phyloP scores from a whole-genome alignment of 139 green algal species.

The Dunaliella sp. region DNA sequence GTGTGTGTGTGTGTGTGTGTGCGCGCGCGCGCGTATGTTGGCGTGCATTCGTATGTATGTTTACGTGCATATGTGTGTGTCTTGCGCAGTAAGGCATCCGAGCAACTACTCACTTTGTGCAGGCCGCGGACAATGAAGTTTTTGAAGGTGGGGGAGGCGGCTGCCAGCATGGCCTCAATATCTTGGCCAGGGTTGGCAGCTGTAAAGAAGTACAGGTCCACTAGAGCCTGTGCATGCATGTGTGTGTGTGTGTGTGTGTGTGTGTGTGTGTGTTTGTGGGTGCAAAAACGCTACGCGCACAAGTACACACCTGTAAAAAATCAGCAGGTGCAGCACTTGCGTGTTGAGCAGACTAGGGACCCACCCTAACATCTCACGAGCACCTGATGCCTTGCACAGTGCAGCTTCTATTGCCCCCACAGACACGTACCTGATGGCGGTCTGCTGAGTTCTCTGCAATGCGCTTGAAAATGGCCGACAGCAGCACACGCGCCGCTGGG shows the following conservation, averaged over 20 bases:
- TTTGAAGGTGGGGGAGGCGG: constrained; percentile 45
- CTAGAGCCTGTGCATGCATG: constrained; percentile 42
- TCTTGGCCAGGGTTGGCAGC: constrained; percentile 45
- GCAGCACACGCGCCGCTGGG: constrained; percentile 38
- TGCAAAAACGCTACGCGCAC: neutral
- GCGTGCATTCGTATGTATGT: neutral
- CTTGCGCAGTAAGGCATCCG: no score
- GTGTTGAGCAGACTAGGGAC: no score
- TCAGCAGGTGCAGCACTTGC: neutral
- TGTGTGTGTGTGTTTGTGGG: neutral
- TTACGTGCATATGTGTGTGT: no score
- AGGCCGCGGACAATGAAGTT: constrained; percentile 55
- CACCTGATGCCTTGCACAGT: no score
- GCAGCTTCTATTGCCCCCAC: no score
- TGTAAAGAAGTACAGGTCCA: constrained; percentile 64
- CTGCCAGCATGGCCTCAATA: constrained; percentile 42
- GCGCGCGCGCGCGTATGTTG: no score
- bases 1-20: no score
- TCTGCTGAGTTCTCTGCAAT: constrained; percentile 67
- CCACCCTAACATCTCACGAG: no score
- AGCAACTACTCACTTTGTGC: constrained; percentile 32
- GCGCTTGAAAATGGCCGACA: constrained; percentile 73
- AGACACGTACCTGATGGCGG: constrained; percentile 34
- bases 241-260: neutral
- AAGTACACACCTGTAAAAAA: no score